phyloP scores from a whole-genome alignment of 1,284 basidiomycete genomes.

The Trametes versicolor region DNA sequence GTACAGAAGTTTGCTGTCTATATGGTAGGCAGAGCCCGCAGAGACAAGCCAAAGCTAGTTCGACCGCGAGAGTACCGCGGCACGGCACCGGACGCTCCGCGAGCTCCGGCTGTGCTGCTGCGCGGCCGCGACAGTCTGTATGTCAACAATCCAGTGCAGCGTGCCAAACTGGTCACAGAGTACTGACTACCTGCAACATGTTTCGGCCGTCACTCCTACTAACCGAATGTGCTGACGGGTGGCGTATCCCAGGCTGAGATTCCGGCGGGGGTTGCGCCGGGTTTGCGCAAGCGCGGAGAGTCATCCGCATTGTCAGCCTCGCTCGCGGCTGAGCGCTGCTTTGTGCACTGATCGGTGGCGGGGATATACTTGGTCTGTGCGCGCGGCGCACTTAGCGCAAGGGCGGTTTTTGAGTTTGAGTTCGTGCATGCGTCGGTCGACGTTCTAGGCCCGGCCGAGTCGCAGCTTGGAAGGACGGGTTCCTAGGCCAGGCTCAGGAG shows the following conservation, averaged over 20 bases:
- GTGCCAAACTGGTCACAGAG: neutral
- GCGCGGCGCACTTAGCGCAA: too few species aligned
- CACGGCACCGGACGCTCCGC: neutral
- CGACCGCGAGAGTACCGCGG: too few species aligned
- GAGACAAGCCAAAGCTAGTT: too few species aligned
- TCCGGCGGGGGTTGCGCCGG: neutral
- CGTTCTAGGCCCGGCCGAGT: slow-evolving; percentile 1
- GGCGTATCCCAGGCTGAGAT: neutral
- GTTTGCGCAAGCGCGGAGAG: neutral
- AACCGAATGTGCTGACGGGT: slow-evolving; percentile 3
- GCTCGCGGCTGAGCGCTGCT: too few species aligned
- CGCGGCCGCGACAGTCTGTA: neutral
- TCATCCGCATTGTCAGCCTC: too few species aligned
- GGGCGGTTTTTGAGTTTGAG: slow-evolving; percentile 2
- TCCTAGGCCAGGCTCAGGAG: neutral
- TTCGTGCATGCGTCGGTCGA: neutral
- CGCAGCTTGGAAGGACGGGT: neutral
- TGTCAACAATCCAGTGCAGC: neutral
- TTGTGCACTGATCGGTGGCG: neutral
- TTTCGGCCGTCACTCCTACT: slow-evolving; percentile 1
- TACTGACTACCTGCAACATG: neutral
- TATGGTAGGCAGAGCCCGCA: too few species aligned
- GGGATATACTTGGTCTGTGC: neutral
- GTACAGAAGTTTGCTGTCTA: too few species aligned
- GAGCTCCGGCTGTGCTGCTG: slow-evolving; percentile 5